phyloP scores from a whole-genome alignment of 2,329 filamentous ascomycete genomes.

The Alternaria sp. region DNA sequence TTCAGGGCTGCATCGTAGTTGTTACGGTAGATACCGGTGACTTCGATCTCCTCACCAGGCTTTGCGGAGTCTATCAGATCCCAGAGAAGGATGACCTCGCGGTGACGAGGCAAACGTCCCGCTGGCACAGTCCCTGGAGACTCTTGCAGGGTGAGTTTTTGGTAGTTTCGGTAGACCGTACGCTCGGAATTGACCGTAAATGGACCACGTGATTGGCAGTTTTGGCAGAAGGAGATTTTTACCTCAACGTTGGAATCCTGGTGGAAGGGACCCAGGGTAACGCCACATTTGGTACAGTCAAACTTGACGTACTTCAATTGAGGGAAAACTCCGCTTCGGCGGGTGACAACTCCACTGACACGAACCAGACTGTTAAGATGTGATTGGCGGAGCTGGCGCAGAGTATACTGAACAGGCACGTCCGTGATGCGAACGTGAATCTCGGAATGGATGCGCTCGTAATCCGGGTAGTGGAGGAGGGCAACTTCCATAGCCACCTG shows the following conservation, averaged over 20 bases:
- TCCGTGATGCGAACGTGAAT: constrained; percentile 98
- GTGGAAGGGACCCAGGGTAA: constrained; percentile 93
- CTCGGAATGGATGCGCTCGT: constrained; percentile 95
- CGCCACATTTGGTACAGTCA: constrained; percentile 91
- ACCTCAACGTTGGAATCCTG: constrained; percentile 97
- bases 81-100: constrained; percentile 95
- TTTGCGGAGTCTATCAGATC: constrained; percentile 97
- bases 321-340: constrained; percentile 93
- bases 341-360: constrained; percentile 93
- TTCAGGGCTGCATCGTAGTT: constrained; percentile 98
- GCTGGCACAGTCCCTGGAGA: constrained; percentile 97
- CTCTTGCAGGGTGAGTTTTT: constrained; percentile 96
- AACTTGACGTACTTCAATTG: constrained; percentile 99
- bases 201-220: constrained; percentile 92
- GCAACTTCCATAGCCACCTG: constrained; percentile 97
- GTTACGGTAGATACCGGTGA: constrained; percentile 96
- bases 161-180: constrained; percentile 98
- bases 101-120: constrained; percentile 88
- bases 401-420: constrained; percentile 91
- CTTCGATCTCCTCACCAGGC: constrained; percentile 96
- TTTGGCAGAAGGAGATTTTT: constrained; percentile 95
- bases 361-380: constrained; percentile 96
- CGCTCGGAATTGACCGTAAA: constrained; percentile 97
- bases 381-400: constrained; percentile 92
- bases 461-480: constrained; percentile 94